A percentile compares a stretch with the other conserved stretches of the same genome.
These are phyloP conservation scores for Spathaspora jeffriesii DNA, from an alignment of 1,139 yeast genomes.

Conservation along the genomic window DNA sequence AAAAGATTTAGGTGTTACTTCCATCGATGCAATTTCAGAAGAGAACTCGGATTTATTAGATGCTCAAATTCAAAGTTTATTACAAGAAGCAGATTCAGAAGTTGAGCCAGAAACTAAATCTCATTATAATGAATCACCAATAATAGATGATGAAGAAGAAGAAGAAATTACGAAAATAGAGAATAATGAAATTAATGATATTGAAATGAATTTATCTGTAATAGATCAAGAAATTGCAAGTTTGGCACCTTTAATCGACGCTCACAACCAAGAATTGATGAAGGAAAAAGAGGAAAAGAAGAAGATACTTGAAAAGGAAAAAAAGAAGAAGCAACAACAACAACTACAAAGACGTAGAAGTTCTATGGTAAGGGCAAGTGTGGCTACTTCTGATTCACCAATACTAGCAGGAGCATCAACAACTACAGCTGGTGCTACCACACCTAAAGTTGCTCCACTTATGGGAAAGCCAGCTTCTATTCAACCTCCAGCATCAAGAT, in stretches of 20 bases:
- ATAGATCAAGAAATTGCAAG: slow-evolving; percentile 44
- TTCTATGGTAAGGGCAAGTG: slow-evolving; percentile 8
- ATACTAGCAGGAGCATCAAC: no score
- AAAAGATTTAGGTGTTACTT: slow-evolving; percentile 38
- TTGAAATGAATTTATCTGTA: slow-evolving; percentile 28
- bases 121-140: slow-evolving; percentile 30
- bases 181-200: slow-evolving; percentile 17
- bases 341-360: slow-evolving; percentile 14
- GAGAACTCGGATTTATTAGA: slow-evolving; percentile 36
- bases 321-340: slow-evolving; percentile 20
- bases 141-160: slow-evolving; percentile 41
- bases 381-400: not conserved
- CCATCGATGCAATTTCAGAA: slow-evolving; percentile 37
- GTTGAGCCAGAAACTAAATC: slow-evolving; percentile 20
- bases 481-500: slow-evolving; percentile 44
- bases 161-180: slow-evolving; percentile 31
- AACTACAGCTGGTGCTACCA: slow-evolving; percentile 3
- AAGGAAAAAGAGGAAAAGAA: slow-evolving; percentile 24
- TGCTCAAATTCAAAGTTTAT: slow-evolving; percentile 33
- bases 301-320: slow-evolving; percentile 23
- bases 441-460: slow-evolving; percentile 25
- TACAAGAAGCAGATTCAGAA: slow-evolving; percentile 24
- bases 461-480: slow-evolving; percentile 50
- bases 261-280: slow-evolving; percentile 30
- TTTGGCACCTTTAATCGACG: slow-evolving; percentile 39